phyloP scores from a whole-genome alignment of 139 green algal genomes.

The Limnomonas spitsbergensis region DNA sequence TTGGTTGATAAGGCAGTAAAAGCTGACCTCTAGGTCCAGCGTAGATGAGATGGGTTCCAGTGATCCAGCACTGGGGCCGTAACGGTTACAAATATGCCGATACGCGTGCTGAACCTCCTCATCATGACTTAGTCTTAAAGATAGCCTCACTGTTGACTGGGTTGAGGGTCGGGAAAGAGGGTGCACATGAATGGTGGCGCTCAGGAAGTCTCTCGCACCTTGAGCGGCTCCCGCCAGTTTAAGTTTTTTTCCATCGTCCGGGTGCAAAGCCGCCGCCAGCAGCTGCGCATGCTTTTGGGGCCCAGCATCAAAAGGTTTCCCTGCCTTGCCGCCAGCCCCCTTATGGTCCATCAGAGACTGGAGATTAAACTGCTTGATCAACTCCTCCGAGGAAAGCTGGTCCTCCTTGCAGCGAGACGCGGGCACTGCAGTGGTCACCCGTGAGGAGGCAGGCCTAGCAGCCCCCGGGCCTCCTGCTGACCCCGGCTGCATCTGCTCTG shows the following conservation, averaged over 20 bases:
- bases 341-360: neutral
- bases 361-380: neutral
- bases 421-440: neutral
- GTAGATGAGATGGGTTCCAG: no score
- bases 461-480: neutral
- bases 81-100: no score
- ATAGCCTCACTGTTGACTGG: no score
- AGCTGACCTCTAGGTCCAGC: no score
- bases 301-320: no score
- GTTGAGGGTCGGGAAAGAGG: no score
- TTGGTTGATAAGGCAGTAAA: no score
- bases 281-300: neutral
- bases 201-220: no score
- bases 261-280: neutral
- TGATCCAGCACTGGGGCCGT: no score
- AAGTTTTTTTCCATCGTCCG: neutral
- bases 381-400: neutral
- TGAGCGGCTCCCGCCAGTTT: neutral
- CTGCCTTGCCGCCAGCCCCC: neutral
- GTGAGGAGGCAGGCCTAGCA: neutral
- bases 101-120: no score
- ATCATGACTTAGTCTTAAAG: no score
- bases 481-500: neutral
- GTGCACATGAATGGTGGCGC: no score
- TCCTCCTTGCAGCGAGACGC: neutral